Percentiles rank a stretch among this genome's conserved stretches.
phyloP scores from a whole-genome alignment of 1,284 basidiomycete genomes.

The Sanghuangporus baumii region DNA sequence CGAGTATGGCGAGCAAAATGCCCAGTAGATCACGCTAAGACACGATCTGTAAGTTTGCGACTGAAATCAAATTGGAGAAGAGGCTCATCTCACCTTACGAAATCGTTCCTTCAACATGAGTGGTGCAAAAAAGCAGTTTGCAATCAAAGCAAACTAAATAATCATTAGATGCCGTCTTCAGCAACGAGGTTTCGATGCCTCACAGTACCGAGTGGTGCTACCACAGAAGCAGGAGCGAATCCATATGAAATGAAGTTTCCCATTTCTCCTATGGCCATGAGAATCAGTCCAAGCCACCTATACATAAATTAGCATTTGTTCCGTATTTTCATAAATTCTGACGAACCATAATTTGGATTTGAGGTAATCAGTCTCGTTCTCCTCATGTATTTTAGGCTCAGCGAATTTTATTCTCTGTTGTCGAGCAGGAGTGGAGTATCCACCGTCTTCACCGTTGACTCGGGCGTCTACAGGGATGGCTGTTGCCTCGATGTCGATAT shows the following conservation, averaged over 20 bases:
- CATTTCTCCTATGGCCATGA: constrained; percentile 90
- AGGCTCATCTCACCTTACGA: constrained; percentile 44
- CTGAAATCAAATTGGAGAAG: constrained; percentile 5
- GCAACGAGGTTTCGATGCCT: constrained; percentile 27
- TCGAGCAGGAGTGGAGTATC: constrained; percentile 9
- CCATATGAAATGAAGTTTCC: constrained; percentile 91
- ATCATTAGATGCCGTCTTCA: constrained; percentile 6
- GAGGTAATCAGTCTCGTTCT: constrained; percentile 62
- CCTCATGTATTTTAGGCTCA: constrained; percentile 31
- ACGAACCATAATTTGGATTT: constrained; percentile 75
- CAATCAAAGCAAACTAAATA: constrained; percentile 77
- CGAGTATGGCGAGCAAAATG: constrained; percentile 75
- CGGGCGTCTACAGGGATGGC: constrained; percentile 6
- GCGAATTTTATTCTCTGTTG: constrained; percentile 21
- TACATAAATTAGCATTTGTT: constrained; percentile 7
- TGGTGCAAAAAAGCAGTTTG: constrained; percentile 93
- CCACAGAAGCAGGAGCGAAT: constrained; percentile 86
- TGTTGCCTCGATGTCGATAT: constrained; percentile 7
- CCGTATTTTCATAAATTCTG: constrained; percentile 16
- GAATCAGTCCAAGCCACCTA: constrained; percentile 86
- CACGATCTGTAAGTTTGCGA: background rate
- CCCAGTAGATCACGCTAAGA: constrained; percentile 78
- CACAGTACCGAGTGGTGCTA: constrained; percentile 93
- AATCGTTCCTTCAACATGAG: constrained; percentile 78
- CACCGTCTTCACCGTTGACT: background rate